These are phyloP conservation scores for Xanthoconium stramineum DNA, from an alignment of 768 basidiomycete genomes.

Conservation along the genomic window DNA sequence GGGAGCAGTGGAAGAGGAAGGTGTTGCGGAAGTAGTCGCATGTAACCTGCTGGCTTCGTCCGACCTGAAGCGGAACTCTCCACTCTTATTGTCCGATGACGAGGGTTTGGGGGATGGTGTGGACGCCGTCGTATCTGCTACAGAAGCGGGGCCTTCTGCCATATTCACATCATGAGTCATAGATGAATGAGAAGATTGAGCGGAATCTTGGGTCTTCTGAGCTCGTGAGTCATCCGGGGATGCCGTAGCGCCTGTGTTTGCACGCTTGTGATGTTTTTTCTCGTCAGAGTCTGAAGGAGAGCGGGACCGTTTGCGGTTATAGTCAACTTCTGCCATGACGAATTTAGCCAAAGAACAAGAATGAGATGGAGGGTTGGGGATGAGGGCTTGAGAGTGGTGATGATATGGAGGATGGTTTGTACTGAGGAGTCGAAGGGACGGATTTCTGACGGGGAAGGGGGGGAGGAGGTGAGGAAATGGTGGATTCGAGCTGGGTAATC, in stretches of 20 bases:
- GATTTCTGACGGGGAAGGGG: conserved; percentile 51
- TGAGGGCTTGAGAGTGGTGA: conserved; percentile 45
- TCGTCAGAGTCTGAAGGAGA: conserved; percentile 80
- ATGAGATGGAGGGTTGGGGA: conserved; percentile 38
- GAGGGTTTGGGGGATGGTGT: conserved; percentile 53
- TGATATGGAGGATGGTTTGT: conserved; percentile 36
- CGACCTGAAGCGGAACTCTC: conserved; percentile 34
- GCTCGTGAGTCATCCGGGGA: conserved; percentile 60
- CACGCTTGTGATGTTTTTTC: conserved; percentile 77
- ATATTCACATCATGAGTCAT: conserved; percentile 60
- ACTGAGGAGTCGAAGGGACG: conserved; percentile 36
- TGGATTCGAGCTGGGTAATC: conserved; percentile 56
- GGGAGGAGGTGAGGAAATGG: conserved; percentile 52
- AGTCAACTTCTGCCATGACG: conserved; percentile 85
- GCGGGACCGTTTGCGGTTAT: conserved; percentile 82
- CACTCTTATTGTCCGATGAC: conserved; percentile 42
- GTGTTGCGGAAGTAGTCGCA: conserved; percentile 44
- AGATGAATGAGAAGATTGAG: conserved; percentile 37
- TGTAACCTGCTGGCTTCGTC: conserved; percentile 39
- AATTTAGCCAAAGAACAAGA: conserved; percentile 48
- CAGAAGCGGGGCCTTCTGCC: conserved; percentile 43
- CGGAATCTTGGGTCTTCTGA: conserved; percentile 45
- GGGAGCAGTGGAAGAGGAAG: conserved; percentile 46
- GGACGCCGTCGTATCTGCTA: conserved; percentile 49
- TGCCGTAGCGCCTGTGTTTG: conserved; percentile 71